phyloP scores from a whole-genome alignment of 208 protist genomes.

The Trypanosoma cruzi region DNA sequence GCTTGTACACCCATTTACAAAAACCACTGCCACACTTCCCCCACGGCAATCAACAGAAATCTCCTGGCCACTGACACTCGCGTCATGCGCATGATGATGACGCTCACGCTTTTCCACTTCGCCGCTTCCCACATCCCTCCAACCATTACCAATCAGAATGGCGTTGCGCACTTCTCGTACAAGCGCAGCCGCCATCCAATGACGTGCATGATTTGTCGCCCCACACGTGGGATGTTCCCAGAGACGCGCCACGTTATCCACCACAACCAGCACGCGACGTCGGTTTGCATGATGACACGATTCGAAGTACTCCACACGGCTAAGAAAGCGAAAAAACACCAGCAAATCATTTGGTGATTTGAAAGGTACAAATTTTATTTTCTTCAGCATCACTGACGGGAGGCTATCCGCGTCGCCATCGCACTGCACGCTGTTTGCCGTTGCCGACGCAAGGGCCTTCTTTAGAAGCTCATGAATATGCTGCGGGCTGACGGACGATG shows the following conservation, averaged over 20 bases:
- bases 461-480: conserved; percentile 3
- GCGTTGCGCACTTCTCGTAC: conserved; percentile 21
- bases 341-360: conserved; percentile 24
- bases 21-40: conserved; percentile 18
- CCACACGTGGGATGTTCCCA: conserved; percentile 21
- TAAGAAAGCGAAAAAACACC: conserved; percentile 25
- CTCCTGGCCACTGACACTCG: background rate
- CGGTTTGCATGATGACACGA: conserved; percentile 2
- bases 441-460: background rate
- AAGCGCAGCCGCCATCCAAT: conserved; percentile 28
- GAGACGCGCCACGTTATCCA: conserved; percentile 24
- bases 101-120: background rate
- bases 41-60: background rate
- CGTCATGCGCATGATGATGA: background rate
- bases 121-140: background rate
- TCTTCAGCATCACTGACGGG: background rate
- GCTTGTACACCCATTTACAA: conserved; percentile 25
- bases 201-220: conserved; percentile 16
- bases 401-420: conserved; percentile 1
- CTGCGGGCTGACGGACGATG: conserved; percentile 1
- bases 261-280: conserved; percentile 20
- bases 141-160: conserved; percentile 26
- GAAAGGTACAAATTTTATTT: conserved; percentile 22
- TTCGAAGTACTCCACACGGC: conserved; percentile 4
- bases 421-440: conserved; percentile 1